Evolutionary conservation across 495 filamentous ascomycete species (phyloP), one percentile per base, ranked within the genome.

Genomic region (Beverwykella pulmonaria): DNA sequence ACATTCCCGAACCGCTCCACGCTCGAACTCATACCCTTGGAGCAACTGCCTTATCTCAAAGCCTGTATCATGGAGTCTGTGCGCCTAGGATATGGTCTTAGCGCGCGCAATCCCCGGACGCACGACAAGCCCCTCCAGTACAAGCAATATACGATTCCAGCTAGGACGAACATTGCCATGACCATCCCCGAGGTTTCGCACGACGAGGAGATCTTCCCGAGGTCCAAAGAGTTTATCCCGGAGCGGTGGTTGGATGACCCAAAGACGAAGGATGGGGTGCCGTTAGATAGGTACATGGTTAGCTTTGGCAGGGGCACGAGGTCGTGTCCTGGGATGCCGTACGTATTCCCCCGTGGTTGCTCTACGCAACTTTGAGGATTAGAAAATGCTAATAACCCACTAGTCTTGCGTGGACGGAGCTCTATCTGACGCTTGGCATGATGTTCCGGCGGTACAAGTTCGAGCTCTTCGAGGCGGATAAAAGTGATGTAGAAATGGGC

Each of bases 11-110:
- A 71, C 34, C 36, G 63, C 10, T 10, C 63, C 1, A 48, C 65
- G 2, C 74, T 78, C 9, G 65, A 66, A 9, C 74, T 75, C 69
- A 56, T 56, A 2, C 61, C 71, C 25, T 67, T 80, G 10, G 76
- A 78, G 53, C 64, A 62, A 22, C 27, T 76, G 29, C 70, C 74
- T 0, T 78, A 76, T 30, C 59, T 78, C 6, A 71, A 71, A 22
- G 76, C 77, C 5, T 46, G 61, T n/a, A 56, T 65, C 26, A 49
- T 56, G 29, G 67, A 70, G 23, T 14, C 55, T 14, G 17, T 48
- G 25, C 61, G 67, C 14, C 27, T 70, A 0, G 12, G 20, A 12
- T 65, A 60, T 46, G 68, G 63, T 6, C 32, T 63, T 20, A 46
- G 25, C 22, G 63, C 63, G 12, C 57, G 68, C 17, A 67, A 61